phyloP scores from a whole-genome alignment of 768 basidiomycete species.

The Leccinellum rugosiceps region DNA sequence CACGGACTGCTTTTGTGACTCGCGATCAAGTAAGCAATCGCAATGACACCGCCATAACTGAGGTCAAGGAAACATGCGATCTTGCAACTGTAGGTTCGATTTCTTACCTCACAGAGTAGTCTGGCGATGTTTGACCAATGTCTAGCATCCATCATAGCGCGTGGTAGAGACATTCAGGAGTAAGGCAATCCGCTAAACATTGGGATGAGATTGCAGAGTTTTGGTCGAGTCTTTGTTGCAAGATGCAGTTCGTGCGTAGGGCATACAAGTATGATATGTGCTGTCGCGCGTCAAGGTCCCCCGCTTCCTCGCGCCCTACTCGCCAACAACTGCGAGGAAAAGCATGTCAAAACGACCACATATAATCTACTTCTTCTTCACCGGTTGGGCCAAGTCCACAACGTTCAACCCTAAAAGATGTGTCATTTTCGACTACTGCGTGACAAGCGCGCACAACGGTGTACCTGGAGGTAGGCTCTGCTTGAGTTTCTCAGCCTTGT shows the following conservation, averaged over 20 bases:
- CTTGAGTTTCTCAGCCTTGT: slow-evolving; percentile 98
- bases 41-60: background rate
- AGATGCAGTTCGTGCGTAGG: slow-evolving; percentile 15
- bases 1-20: background rate
- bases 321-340: background rate
- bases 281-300: slow-evolving; percentile 4
- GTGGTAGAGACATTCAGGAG: background rate
- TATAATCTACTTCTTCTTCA: slow-evolving; percentile 70
- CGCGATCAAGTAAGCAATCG: background rate
- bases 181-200: background rate
- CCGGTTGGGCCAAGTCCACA: slow-evolving; percentile 55
- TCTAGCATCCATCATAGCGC: background rate
- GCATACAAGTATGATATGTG: slow-evolving; percentile 18
- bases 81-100: background rate
- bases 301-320: background rate
- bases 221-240: slow-evolving; percentile 12
- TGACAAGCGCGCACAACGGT: slow-evolving; percentile 24
- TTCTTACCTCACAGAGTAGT: background rate
- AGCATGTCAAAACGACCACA: slow-evolving; percentile 4
- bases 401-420: slow-evolving; percentile 61
- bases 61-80: background rate
- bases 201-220: background rate
- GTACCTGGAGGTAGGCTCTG: slow-evolving; percentile 92
- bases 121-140: background rate
- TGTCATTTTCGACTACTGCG: background rate